These are phyloP conservation scores for Oryza meridionalis DNA, from an alignment of 176 grass and related monocot genomes.

Conservation along the genomic window DNA sequence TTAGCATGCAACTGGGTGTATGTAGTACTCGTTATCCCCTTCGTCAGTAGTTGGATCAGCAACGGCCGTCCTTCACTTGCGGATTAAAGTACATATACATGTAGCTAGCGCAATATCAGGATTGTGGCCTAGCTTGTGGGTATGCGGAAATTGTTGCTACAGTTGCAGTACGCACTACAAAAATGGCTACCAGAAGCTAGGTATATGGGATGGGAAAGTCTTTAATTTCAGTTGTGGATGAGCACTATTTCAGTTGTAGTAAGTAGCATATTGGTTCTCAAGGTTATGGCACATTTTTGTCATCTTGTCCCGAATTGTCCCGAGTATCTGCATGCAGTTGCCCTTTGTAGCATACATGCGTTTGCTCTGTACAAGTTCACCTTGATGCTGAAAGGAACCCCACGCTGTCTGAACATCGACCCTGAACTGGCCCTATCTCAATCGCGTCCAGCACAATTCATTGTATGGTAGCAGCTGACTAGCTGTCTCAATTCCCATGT, in stretches of 20 bases:
- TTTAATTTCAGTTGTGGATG: too few relatives aligned
- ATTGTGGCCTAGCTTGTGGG: neutral
- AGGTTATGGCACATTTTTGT: neutral
- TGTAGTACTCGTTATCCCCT: slow-evolving; percentile 8
- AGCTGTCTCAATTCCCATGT: slow-evolving; percentile 19
- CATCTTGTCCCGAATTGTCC: neutral
- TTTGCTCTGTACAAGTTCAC: neutral
- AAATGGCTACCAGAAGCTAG: slow-evolving; percentile 1
- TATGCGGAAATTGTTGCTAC: slow-evolving; percentile 13
- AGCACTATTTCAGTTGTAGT: too few relatives aligned
- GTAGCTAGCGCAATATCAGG: neutral
- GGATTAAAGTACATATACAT: neutral
- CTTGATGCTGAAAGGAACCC: slow-evolving; percentile 3
- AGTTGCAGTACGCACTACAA: neutral
- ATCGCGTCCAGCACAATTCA: neutral
- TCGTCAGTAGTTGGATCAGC: slow-evolving; percentile 24
- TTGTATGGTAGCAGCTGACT: neutral
- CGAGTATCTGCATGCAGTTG: neutral
- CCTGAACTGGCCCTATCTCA: neutral
- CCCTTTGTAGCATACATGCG: neutral
- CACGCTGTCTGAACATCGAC: neutral
- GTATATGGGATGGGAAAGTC: too few relatives aligned
- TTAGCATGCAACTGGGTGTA: slow-evolving; percentile 24
- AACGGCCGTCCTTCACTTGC: neutral
- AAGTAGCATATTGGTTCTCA: neutral